These are phyloP conservation scores for Xanthoconium stramineum DNA, from an alignment of 768 basidiomycete species.

Conservation along the genomic window DNA sequence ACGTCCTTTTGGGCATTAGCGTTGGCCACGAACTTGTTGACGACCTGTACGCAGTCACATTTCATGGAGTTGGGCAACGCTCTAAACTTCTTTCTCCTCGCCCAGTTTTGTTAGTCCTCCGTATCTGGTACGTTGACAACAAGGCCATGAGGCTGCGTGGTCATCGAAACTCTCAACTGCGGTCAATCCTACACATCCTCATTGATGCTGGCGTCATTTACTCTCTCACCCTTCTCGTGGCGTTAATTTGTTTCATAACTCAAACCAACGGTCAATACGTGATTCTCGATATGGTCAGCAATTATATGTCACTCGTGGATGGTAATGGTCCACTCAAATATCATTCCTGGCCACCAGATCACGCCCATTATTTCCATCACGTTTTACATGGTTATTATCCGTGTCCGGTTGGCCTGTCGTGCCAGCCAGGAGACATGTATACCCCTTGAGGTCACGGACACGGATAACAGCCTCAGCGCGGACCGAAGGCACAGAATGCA, in stretches of 20 bases:
- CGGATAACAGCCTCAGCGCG: not conserved
- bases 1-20: slow-evolving; percentile 3
- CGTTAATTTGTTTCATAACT: not conserved
- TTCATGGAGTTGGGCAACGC: not conserved
- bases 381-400: slow-evolving; percentile 14
- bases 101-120: not conserved
- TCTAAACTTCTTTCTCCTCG: not conserved
- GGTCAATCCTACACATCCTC: not conserved
- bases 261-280: slow-evolving; percentile 7
- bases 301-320: not conserved
- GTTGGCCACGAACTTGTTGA: slow-evolving; percentile 6
- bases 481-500: not conserved
- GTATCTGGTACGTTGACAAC: slow-evolving; percentile 7
- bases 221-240: slow-evolving; percentile 3
- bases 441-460: not conserved
- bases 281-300: slow-evolving; percentile 10
- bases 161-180: not conserved
- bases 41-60: slow-evolving; percentile 5
- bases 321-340: not conserved
- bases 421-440: not conserved
- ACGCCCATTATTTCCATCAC: slow-evolving; percentile 14
- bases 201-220: not conserved
- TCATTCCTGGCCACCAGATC: not conserved
- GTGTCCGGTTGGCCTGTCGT: not conserved
- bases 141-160: not conserved